A percentile compares a stretch with the other conserved stretches of the same genome.
phyloP scores from a whole-genome alignment of 139 green algal genomes.

The Chlamydomonas incerta region DNA sequence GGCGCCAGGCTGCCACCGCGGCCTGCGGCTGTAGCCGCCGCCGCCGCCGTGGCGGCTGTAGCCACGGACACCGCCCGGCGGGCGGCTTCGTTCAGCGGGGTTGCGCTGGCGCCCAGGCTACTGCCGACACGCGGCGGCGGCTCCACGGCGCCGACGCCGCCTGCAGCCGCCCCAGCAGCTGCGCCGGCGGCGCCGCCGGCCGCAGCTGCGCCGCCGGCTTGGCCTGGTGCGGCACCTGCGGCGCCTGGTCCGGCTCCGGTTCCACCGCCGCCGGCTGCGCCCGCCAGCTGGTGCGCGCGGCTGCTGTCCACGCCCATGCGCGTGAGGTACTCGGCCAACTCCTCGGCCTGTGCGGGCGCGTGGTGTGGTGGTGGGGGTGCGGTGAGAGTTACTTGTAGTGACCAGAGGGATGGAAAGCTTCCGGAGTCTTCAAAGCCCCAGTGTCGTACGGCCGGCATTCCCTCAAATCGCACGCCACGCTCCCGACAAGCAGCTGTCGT shows the following conservation, averaged over 20 bases:
- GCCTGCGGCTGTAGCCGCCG: not conserved
- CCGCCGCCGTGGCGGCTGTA: not conserved
- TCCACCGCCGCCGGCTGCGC: constrained; percentile 2
- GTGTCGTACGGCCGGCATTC: too few species aligned
- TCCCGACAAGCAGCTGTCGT: too few species aligned
- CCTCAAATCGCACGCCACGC: too few species aligned
- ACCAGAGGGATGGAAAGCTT: too few species aligned
- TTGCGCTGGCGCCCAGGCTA: not conserved
- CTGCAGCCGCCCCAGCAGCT: not conserved
- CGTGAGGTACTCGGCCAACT: constrained; percentile 82
- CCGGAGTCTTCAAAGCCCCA: too few species aligned
- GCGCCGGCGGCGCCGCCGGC: not conserved
- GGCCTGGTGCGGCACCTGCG: not conserved
- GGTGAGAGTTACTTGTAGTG: too few species aligned
- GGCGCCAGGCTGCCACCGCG: too few species aligned
- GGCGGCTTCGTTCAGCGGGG: constrained; percentile 4
- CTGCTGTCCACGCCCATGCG: constrained; percentile 82
- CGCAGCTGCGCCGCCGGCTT: not conserved
- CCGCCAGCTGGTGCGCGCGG: constrained; percentile 57
- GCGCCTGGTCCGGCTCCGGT: not conserved
- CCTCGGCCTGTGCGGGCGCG: constrained; percentile 72
- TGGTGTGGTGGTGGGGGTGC: too few species aligned
- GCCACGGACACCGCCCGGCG: not conserved
- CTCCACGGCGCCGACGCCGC: too few species aligned
- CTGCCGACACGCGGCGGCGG: too few species aligned